Evolutionary conservation across 371 early-diverging fungal genomes (phyloP), one percentile per base, ranked within the genome.

Genomic region (Rhizopus arrhizus): DNA sequence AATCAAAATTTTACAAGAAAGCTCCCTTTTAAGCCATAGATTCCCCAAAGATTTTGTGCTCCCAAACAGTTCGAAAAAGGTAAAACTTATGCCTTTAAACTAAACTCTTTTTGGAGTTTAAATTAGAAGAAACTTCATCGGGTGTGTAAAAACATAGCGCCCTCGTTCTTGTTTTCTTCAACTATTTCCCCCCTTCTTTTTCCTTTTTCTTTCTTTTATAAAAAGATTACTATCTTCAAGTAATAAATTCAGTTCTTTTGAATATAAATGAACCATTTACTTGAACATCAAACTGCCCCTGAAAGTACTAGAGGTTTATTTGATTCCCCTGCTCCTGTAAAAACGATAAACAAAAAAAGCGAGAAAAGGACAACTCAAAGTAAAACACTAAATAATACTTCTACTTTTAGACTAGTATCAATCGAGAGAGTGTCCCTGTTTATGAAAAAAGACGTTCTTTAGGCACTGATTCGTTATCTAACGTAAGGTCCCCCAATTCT

Each of bases 291-390:
- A 57, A 73, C 80, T 32, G 80, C 80, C 52, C 80, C 80, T 53
- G 80, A 79, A 58, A 75, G 76, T 51, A 79, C 80, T 16, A 61
- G 80, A 41, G 80, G 80, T 7, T 56, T 80, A 12, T 80, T 80
- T 65, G 80, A 79, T 59, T 52, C 74, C 50, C 57, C 41, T n/a
- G n/a, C 32, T 41, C 60, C 65, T 13, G 68, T 65, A 12, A 59
- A 64, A 55, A 65, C 62, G 65, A 68, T 60, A 63, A 53, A 8
- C 11, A 53, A 11, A 15, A 41, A 34, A 36, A 15, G n/a, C 32
- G 13, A n/a, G 43, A 5, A 56, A 42, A 41, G 2, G 31, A 6
- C 16, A 52, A 36, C 7, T 29, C n/a, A 22, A 31, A 28, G n/a
- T 2, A 32, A 43, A 7, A 15, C 5, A 12, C 13, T 32, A 55